A percentile compares a stretch with the other conserved stretches of the same genome.
Conservation (phyloP, 352 stramenopile genomes). For the Phytophthora meadii region DNA sequence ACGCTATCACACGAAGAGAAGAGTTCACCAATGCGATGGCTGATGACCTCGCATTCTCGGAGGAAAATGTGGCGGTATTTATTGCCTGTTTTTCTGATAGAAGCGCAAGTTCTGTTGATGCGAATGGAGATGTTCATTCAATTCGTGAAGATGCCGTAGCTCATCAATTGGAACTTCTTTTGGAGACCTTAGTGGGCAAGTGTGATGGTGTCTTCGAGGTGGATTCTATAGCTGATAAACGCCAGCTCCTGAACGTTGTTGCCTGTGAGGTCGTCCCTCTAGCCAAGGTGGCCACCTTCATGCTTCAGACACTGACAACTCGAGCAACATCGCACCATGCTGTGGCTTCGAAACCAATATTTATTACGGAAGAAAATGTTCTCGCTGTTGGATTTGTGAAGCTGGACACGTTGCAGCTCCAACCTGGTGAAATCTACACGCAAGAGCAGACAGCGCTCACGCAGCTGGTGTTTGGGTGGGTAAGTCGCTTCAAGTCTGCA, state of each 20-base stretch:
- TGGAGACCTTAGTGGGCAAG: constrained; percentile 33
- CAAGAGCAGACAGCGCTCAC: constrained; percentile 32
- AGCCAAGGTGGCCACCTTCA: constrained; percentile 71
- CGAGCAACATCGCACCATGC: constrained; percentile 18
- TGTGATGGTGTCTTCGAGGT: constrained; percentile 43
- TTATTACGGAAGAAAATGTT: constrained; percentile 60
- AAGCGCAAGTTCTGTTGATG: constrained; percentile 9
- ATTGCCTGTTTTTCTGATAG: constrained; percentile 51
- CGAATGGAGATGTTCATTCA: neutral
- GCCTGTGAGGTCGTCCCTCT: constrained; percentile 79
- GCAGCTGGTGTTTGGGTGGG: constrained; percentile 61
- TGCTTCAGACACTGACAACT: constrained; percentile 53
- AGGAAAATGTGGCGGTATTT: constrained; percentile 66
- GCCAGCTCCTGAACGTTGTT: constrained; percentile 76
- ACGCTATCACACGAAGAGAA: constrained; percentile 62
- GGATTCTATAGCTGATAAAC: constrained; percentile 40
- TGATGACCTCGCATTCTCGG: constrained; percentile 55
- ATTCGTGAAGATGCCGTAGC: constrained; percentile 35
- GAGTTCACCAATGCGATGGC: constrained; percentile 71
- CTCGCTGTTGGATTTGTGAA: constrained; percentile 58
- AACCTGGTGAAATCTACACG: constrained; percentile 8
- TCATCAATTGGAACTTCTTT: constrained; percentile 39
- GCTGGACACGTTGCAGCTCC: constrained; percentile 25
- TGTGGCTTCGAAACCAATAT: constrained; percentile 60
- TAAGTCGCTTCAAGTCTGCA: constrained; percentile 68